Conservation (phyloP, 2,329 filamentous ascomycete species). For the Fusarium fujikuroi region DNA sequence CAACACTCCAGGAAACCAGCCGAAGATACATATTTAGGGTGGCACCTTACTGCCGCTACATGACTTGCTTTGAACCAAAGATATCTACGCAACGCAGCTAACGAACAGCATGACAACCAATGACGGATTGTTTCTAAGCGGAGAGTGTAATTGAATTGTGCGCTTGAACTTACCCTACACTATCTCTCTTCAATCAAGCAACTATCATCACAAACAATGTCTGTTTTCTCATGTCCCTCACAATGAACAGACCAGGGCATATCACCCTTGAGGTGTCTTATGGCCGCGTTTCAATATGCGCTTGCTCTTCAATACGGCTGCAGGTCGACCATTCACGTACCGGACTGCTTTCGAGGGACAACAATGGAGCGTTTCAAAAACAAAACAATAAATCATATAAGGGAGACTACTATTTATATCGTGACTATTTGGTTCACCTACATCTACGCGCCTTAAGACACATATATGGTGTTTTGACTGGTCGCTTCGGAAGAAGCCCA, state of each 20-base stretch:
- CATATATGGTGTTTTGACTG: not conserved
- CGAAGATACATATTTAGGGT: not conserved
- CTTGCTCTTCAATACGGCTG: not conserved
- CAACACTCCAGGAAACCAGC: not conserved
- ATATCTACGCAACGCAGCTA: not conserved
- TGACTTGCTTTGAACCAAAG: not conserved
- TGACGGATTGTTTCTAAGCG: too few species aligned
- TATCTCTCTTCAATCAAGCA: not conserved
- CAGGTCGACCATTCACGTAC: not conserved
- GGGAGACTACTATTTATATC: not conserved
- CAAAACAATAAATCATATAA: not conserved
- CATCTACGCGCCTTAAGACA: conserved; percentile 14
- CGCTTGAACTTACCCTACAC: not conserved
- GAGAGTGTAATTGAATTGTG: not conserved
- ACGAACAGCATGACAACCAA: not conserved
- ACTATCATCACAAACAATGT: not conserved
- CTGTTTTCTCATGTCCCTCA: not conserved
- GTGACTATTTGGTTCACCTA: not conserved
- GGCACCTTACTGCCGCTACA: not conserved
- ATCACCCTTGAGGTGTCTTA: not conserved
- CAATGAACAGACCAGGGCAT: not conserved
- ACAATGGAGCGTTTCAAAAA: not conserved
- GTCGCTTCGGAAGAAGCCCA: conserved; percentile 25
- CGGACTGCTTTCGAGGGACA: not conserved
- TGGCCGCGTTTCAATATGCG: conserved; percentile 27